Evolutionary conservation across 805 yeast species (phyloP).

Genomic region (Debaryomyces maramus): DNA sequence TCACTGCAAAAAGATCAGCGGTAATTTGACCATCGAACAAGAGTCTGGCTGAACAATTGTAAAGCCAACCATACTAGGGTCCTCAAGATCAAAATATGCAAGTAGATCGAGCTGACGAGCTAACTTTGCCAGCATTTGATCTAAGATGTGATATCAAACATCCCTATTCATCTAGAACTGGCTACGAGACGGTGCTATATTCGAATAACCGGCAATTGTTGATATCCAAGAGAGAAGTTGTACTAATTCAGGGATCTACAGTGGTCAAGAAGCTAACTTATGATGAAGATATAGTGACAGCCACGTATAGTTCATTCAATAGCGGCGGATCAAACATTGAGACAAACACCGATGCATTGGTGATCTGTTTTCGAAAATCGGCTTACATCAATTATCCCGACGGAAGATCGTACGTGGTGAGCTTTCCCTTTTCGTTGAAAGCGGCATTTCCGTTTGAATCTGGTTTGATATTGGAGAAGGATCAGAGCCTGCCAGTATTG

Average conservation of each 20-base stretch:
- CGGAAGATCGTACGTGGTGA: conserved; percentile 60
- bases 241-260: conserved; percentile 48
- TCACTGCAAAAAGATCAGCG: too few relatives aligned
- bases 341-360: conserved; percentile 35
- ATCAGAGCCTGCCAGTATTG: conserved; percentile 17
- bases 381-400: conserved; percentile 62
- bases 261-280: conserved; percentile 50
- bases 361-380: conserved; percentile 58
- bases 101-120: neutral
- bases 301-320: conserved; percentile 60
- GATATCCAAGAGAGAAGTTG: conserved; percentile 38
- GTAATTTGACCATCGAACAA: too few relatives aligned
- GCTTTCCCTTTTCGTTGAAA: conserved; percentile 67
- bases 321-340: neutral
- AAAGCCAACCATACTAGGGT: too few relatives aligned
- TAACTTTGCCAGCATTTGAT: conserved; percentile 35
- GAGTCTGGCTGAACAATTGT: too few relatives aligned
- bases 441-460: conserved; percentile 63
- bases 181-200: conserved; percentile 22
- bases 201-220: conserved; percentile 35
- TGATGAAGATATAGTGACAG: conserved; percentile 53
- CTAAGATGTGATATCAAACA: conserved; percentile 24
- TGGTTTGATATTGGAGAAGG: conserved; percentile 67
- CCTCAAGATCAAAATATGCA: too few relatives aligned
- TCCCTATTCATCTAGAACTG: conserved; percentile 19